Conservation (phyloP, 768 basidiomycete species). For the Boletus rubescentipes region DNA sequence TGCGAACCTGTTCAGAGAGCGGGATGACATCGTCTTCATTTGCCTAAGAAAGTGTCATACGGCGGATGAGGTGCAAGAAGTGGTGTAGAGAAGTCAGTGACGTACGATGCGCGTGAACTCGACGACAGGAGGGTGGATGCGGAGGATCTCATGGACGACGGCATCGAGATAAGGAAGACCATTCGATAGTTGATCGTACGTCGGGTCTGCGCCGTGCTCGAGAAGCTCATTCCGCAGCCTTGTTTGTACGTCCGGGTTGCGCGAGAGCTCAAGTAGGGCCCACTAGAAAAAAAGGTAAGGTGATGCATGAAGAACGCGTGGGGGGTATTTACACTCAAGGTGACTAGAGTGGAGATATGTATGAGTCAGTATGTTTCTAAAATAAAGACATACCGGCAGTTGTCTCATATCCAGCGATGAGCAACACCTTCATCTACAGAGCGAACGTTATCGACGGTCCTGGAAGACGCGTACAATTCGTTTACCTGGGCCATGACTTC, state of each 20-base stretch:
- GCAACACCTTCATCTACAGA: too few relatives aligned
- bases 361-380: neutral
- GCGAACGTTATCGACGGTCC: too few relatives aligned
- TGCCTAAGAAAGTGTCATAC: constrained; percentile 42
- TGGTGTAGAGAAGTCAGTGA: neutral
- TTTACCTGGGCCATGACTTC: too few relatives aligned
- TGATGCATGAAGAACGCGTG: neutral
- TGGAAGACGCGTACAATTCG: too few relatives aligned
- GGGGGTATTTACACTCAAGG: constrained; percentile 8
- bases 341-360: constrained; percentile 5
- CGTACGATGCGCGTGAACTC: constrained; percentile 18
- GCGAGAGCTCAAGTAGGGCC: constrained; percentile 56
- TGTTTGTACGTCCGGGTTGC: constrained; percentile 44
- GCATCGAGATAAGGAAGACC: constrained; percentile 56
- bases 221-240: constrained; percentile 50
- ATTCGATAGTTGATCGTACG: constrained; percentile 51
- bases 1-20: constrained; percentile 46
- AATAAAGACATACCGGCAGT: too few relatives aligned
- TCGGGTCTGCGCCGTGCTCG: constrained; percentile 45
- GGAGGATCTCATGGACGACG: constrained; percentile 44
- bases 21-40: constrained; percentile 57
- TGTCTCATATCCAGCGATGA: too few relatives aligned
- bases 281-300: constrained; percentile 35
- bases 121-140: constrained; percentile 40
- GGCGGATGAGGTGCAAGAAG: constrained; percentile 6